phyloP scores from a whole-genome alignment of 2,329 filamentous ascomycete species.

The Tolypocladium inflatum region DNA sequence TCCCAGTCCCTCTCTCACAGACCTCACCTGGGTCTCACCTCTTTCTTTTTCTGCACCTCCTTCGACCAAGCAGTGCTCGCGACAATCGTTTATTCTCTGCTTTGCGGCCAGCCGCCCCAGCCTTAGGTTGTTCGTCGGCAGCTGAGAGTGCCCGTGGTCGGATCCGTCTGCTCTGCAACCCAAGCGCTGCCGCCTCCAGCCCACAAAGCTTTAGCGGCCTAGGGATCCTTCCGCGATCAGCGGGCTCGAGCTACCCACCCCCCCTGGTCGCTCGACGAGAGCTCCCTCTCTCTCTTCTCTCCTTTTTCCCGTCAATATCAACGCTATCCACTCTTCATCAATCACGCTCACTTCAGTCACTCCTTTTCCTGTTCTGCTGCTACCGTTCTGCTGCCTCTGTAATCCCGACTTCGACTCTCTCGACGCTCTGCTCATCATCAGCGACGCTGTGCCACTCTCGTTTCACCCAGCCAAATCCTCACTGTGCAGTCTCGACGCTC shows the following conservation, averaged over 20 bases:
- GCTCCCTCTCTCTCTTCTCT: constrained; percentile 13
- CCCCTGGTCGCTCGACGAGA: constrained; percentile 1
- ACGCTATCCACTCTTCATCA: constrained; percentile 21
- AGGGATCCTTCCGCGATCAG: constrained; percentile 23
- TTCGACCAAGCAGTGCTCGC: neutral
- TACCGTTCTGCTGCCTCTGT: neutral
- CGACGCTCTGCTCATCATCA: constrained; percentile 3
- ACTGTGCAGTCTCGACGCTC: neutral
- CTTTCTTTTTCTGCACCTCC: neutral
- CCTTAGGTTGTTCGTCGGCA: neutral
- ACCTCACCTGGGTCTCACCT: neutral
- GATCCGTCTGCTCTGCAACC: neutral
- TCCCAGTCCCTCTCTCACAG: neutral
- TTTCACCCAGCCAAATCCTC: neutral
- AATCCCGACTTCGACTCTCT: constrained; percentile 9
- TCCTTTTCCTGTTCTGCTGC: constrained; percentile 21
- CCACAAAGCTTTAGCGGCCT: constrained; percentile 15
- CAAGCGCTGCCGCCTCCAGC: neutral
- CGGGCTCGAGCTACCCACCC: constrained; percentile 19
- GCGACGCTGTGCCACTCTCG: constrained; percentile 2
- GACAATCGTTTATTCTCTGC: neutral
- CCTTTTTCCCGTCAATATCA: constrained; percentile 26
- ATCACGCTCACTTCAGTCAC: constrained; percentile 30
- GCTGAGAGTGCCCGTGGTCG: neutral
- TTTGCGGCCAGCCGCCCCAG: neutral